phyloP scores from a whole-genome alignment of 768 basidiomycete species.

The Russula sp. region DNA sequence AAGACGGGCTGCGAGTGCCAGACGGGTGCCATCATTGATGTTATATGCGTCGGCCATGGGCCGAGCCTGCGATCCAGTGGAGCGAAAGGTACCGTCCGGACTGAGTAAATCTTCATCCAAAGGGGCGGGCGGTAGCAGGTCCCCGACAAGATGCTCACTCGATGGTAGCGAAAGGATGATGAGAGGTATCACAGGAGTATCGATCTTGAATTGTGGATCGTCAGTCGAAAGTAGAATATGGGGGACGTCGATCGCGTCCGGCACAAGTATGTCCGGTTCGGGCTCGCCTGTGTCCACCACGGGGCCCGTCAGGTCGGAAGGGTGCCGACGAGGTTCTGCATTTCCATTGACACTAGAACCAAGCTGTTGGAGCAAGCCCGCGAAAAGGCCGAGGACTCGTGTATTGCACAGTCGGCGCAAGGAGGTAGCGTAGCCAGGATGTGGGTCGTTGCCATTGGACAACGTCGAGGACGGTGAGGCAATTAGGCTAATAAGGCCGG shows the following conservation, averaged over 20 bases:
- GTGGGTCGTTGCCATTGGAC: not conserved
- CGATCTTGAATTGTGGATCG: not conserved
- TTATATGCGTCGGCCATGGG: not conserved
- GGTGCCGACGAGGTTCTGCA: not conserved
- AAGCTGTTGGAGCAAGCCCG: not conserved
- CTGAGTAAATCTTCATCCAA: constrained; percentile 8
- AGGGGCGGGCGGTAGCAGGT: not conserved
- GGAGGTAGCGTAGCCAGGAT: not conserved
- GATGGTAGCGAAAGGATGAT: constrained; percentile 16
- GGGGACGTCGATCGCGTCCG: not conserved
- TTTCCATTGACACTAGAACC: not conserved
- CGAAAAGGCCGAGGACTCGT: not conserved
- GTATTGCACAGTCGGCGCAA: not conserved
- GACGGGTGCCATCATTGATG: constrained; percentile 1
- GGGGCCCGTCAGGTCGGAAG: not conserved
- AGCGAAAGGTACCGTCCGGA: constrained; percentile 16
- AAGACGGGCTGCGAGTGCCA: constrained; percentile 11
- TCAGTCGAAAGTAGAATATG: not conserved
- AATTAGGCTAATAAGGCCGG: not conserved
- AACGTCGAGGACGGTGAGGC: not conserved
- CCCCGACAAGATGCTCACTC: not conserved
- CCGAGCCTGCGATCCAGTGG: not conserved
- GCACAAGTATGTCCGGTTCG: not conserved
- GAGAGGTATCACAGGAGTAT: constrained; percentile 4
- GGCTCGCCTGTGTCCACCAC: not conserved